Base-by-base conservation (phyloP, 306 rosid genomes). In the Quercus alba region DNA sequence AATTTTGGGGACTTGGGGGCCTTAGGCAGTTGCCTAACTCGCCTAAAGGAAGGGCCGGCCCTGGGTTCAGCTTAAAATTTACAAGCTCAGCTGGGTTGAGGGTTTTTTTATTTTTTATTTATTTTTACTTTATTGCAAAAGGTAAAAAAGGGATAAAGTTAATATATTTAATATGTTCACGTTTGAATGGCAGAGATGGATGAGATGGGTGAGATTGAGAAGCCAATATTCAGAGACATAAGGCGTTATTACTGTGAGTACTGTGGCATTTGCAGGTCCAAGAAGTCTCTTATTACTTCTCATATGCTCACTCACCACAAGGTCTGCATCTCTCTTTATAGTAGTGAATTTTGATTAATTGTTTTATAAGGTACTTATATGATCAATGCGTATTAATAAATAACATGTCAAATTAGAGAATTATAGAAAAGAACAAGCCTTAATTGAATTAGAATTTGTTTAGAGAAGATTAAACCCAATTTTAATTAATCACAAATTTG, bases 191-290 rank as follows among this genome's bases (percentile, higher is more conserved):
- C 21, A 21, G 58, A 73, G 54, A 89, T 87, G 90, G 91, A 64
- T 0, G 89, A 76, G 83, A 14, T 76, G 1, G 77, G 69, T 18
- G 84, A 78, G 61, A 31, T 8, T 17, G 85, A 84, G 76, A 81
- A 58, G 28, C 93, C 95, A 0, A 75, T 83, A 35, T 77, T 51
- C 76, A 81, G 74, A 72, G 94, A 89, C 30, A 77, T 86, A n/a
- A 87, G 94, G 79, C 90, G 92, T 23, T 89, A 87, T 76, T 88
- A 25, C 66, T 91, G 93, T 49, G 79, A 87, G 4, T 88, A 70
- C 71, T 90, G 97, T 35, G 97, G 94, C 3, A 84, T 92, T 75
- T 90, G 93, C 46, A 82, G 97, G 28, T 92, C 93, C 79, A 89
- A 94, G 72, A 88, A 89, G 84, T 12, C 85, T 57, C 82, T 94